Evolutionary conservation across 257 asterid species (phyloP).

Genomic region (Coffea eugenioides): DNA sequence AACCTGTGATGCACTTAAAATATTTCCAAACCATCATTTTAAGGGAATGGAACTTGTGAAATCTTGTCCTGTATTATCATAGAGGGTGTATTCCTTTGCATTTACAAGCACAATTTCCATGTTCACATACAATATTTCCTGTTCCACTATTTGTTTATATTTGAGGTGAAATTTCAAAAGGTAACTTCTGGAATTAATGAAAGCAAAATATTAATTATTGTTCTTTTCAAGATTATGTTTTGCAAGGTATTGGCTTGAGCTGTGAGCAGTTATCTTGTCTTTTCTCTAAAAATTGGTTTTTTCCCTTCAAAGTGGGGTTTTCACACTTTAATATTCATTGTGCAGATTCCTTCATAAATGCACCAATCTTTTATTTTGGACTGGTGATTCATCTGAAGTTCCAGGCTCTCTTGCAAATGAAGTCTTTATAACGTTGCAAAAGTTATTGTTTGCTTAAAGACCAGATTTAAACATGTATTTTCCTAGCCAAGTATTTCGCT

Average conservation of each 20-base stretch:
- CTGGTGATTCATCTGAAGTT: constrained; percentile 99
- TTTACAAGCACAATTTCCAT: neutral
- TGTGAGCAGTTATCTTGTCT: constrained; percentile 20
- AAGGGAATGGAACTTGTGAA: neutral
- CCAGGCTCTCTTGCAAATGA: constrained; percentile 79
- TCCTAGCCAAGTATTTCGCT: constrained; percentile 33
- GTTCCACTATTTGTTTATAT: neutral
- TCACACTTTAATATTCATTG: constrained; percentile 65
- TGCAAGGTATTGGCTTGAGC: constrained; percentile 9
- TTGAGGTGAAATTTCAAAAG: neutral
- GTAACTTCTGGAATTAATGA: neutral
- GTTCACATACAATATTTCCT: neutral
- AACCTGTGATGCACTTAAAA: neutral
- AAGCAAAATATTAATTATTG: neutral
- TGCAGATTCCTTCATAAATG: constrained; percentile 95
- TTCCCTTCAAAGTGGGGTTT: constrained; percentile 34
- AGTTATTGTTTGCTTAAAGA: constrained; percentile 62
- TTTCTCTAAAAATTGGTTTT: constrained; percentile 22
- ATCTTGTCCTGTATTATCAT: neutral
- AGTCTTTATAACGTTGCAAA: constrained; percentile 72
- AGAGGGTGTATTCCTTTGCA: neutral
- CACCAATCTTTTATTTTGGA: constrained; percentile 88
- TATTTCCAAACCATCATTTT: neutral
- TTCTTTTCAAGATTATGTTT: constrained; percentile 1
- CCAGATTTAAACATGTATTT: constrained; percentile 59